Conservation (phyloP, 116 monocot species). For the Phalaenopsis hybrid region DNA sequence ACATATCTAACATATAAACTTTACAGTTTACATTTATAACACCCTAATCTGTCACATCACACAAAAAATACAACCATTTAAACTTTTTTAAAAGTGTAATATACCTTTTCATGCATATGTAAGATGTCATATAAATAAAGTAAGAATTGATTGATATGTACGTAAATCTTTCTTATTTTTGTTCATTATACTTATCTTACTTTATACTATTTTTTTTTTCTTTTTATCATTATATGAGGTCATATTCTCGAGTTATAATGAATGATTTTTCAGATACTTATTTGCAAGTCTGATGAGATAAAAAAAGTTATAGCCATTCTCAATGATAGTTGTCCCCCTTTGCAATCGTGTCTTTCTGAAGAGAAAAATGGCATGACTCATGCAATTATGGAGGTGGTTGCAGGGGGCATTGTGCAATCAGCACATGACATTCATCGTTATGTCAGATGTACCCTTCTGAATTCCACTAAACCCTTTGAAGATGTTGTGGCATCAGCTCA, state of each 20-base stretch:
- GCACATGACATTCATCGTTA: constrained; percentile 94
- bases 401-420: constrained; percentile 96
- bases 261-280: constrained; percentile 52
- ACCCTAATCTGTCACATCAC: too few species aligned
- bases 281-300: constrained; percentile 78
- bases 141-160: too few species aligned
- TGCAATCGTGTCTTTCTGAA: constrained; percentile 97
- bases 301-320: constrained; percentile 60
- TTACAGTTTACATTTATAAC: too few species aligned
- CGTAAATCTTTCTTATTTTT: neutral
- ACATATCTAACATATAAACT: too few species aligned
- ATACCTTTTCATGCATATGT: too few species aligned
- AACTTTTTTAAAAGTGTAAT: too few species aligned
- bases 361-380: constrained; percentile 99
- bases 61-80: too few species aligned
- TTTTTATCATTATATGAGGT: neutral
- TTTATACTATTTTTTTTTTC: neutral
- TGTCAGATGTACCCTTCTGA: constrained; percentile 97
- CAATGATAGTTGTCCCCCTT: constrained; percentile 80
- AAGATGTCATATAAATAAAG: too few species aligned
- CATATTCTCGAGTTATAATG: neutral
- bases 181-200: neutral
- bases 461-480: constrained; percentile 92
- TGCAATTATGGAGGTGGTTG: constrained; percentile 97
- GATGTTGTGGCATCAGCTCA: constrained; percentile 97